These are phyloP conservation scores for Cryptococcus wingfieldii DNA, from an alignment of 1,284 basidiomycete species.

Conservation along the genomic window DNA sequence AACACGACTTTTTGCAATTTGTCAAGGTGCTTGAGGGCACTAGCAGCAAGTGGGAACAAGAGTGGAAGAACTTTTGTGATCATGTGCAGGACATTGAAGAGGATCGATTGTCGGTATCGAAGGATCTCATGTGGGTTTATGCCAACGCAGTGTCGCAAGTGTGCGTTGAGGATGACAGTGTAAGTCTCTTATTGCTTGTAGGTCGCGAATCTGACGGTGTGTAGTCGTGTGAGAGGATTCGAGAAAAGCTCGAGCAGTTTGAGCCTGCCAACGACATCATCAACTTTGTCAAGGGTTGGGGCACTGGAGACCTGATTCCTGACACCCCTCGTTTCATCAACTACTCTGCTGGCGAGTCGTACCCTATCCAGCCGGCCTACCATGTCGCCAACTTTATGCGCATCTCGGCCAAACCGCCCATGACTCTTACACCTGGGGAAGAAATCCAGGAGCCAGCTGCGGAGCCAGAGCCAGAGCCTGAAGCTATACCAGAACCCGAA, in stretches of 20 bases:
- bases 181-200: constrained; percentile 48
- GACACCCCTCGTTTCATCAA: constrained; percentile 78
- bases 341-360: constrained; percentile 48
- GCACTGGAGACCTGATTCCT: constrained; percentile 77
- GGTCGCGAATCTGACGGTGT: not conserved
- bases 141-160: constrained; percentile 93
- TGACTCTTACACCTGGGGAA: constrained; percentile 7
- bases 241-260: constrained; percentile 74
- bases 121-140: constrained; percentile 92
- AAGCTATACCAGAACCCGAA: constrained; percentile 6
- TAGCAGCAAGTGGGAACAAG: constrained; percentile 79
- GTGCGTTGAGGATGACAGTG: constrained; percentile 94
- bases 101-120: constrained; percentile 85
- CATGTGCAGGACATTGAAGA: constrained; percentile 94
- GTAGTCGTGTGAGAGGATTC: constrained; percentile 82
- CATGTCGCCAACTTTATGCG: constrained; percentile 45
- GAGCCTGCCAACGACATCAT: constrained; percentile 79
- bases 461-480: constrained; percentile 2
- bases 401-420: constrained; percentile 31
- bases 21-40: constrained; percentile 77
- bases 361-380: constrained; percentile 38
- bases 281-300: constrained; percentile 75
- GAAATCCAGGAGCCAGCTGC: constrained; percentile 8
- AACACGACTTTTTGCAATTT: constrained; percentile 86
- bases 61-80: constrained; percentile 93